Evolutionary conservation across 306 rosid genomes (phyloP), one percentile per base, ranked within the genome.

Genomic region (Cicer cuneatum): DNA sequence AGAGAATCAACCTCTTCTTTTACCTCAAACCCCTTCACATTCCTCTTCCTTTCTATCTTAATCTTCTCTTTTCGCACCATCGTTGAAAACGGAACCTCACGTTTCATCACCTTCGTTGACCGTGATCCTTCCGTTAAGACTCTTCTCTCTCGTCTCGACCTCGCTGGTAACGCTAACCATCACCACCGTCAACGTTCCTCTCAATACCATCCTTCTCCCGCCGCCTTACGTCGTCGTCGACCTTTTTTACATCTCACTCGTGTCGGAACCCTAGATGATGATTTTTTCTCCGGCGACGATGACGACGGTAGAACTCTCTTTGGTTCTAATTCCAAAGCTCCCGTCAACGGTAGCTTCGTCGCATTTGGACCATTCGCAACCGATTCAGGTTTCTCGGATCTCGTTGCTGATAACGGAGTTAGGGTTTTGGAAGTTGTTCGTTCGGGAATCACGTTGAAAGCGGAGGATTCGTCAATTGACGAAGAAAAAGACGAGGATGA

Each of bases 191-290:
- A 7, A 39, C 82, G 48, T 6, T 37, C 46, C 1, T 7, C 37
- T 41, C 38, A 3, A 40, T 10, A 13, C 5, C 65, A 85, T 5
- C 42, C 86, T 2, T 64, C 91, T 0, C 45, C 84, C 0, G 16
- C 87, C 8, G 35, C 73, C 7, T 53, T 69, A 10, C 87, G 80
- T 54, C 87, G 85, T 5, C 88, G 84, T 7, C 92, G 90, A 2
- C 97, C 97, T 2, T 90, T 92, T 7, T 92, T 95, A 1, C 98
- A 92, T 62, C 98, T 92, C 63, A 87, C 98, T 65, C 90, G 97
- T 1, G 96, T 92, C 56, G 93, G 96, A 69, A 90, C 98, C 86
- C 89, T 95, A 40, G 97, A 89, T 12, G 98, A 89, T 2, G 96
- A 92, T 64, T 88, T 92, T 68, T 94, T 94, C 86, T 89, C 97